Evolutionary conservation across 805 yeast genomes (phyloP).

Genomic region (Myxozyma monticola): DNA sequence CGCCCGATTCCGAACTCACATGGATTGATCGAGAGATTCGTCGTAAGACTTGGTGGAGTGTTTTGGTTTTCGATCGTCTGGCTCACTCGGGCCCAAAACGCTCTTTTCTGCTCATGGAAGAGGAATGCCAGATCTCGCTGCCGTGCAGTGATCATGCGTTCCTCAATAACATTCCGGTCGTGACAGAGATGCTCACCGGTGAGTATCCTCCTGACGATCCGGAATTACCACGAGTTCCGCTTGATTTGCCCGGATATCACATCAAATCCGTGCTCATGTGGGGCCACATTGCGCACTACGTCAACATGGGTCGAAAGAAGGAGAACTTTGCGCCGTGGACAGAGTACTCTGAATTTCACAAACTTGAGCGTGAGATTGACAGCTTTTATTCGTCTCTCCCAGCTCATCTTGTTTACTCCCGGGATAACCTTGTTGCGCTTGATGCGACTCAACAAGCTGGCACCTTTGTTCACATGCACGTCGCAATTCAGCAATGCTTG

Average conservation of each 20-base stretch:
- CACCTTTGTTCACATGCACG: constrained; percentile 39
- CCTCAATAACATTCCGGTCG: constrained; percentile 34
- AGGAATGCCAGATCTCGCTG: constrained; percentile 33
- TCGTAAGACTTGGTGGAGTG: constrained; percentile 41
- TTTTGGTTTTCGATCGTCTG: constrained; percentile 39
- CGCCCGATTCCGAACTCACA: constrained; percentile 32
- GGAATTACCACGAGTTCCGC: constrained; percentile 31
- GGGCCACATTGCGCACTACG: constrained; percentile 34
- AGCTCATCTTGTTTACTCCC: constrained; percentile 32
- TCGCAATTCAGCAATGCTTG: constrained; percentile 35
- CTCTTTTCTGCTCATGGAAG: constrained; percentile 35
- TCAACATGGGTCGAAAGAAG: constrained; percentile 32
- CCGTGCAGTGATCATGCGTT: constrained; percentile 38
- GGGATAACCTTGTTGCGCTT: constrained; percentile 31
- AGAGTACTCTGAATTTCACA: constrained; percentile 33
- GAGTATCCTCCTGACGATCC: constrained; percentile 32
- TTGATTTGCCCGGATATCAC: constrained; percentile 33
- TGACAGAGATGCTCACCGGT: constrained; percentile 32
- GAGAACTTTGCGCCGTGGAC: constrained; percentile 39
- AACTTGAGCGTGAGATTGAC: constrained; percentile 32
- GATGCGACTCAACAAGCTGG: constrained; percentile 35
- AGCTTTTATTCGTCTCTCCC: constrained; percentile 33
- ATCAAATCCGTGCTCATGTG: constrained; percentile 32
- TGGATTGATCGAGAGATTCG: constrained; percentile 41
- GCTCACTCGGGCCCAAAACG: constrained; percentile 40